Base-by-base conservation (phyloP, 345 rosid species). In the Hirschfeldia incana region DNA sequence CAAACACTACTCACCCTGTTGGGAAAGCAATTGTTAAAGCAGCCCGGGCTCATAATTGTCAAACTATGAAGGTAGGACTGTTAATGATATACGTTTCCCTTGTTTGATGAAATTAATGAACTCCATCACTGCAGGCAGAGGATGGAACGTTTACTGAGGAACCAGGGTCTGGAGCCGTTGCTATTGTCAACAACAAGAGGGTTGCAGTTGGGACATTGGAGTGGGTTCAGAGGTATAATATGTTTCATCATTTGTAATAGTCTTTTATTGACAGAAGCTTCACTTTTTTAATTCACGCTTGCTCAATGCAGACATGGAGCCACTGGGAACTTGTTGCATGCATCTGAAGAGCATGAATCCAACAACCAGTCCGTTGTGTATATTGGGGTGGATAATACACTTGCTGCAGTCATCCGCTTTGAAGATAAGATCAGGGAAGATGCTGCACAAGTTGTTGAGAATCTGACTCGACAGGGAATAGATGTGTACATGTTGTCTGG, bases 1-100 rank as follows among this genome's bases (percentile, higher is more conserved):
- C 89, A 78, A 91, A 92, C 82, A 94, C 97, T 12, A 64, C 91
- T 76, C 98, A 94, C 82, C 98, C 98, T 58, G 88, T 94, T 72
- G 98, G 97, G 58, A 94, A 92, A 87, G 98, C 97, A 15, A 92
- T 94, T 44, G 86, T 89, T 60, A 89, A 90, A 84, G 97, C 98
- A 81, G 97, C 97, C 37, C 84, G 65, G 72, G 78, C 86, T 86
- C 83, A 21, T 16, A 81, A 85, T 39, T 83, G 84, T 72, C 88
- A 77, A 30, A 85, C 64, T 16, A 49, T 85, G 55, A 91, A 90
- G 92, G 98, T 91, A 79, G 67, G 28, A 74, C 64, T 68, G 58
- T 32, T 28, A 5, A 37, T 69, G 49, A 36, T 68, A 21, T 66
- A 1, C 4, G 57, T 39, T 7, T 68, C 76, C 13, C 7, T 33